Base-by-base conservation (phyloP, 2,329 filamentous ascomycete genomes). In the Emericellopsis atlantica region DNA sequence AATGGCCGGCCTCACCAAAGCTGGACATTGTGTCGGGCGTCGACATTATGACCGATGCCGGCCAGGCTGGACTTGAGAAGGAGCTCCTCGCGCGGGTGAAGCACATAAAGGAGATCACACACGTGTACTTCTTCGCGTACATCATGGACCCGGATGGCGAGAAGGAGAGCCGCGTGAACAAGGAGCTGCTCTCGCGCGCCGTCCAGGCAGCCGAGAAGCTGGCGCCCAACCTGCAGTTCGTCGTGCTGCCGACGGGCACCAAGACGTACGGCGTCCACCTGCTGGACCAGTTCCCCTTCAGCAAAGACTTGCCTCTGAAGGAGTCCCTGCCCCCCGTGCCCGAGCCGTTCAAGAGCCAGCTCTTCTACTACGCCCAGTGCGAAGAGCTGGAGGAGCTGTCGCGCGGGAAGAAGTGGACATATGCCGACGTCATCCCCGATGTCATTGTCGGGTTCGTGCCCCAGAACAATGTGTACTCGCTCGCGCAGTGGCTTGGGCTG, bases 331-430 rank as follows among this genome's bases (percentile, higher is more conserved):
- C 59, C 1, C 58, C 61, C n/a, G 58, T 68, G 29, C 59, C 62
- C 2, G 57, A 61, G 40, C 62, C 62, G 1, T 59, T 58, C 39
- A 60, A 59, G 2, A 59, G 59, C 10, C 55, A 65, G 43, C 61
- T 68, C 44, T 68, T 68, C 52, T 68, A 69, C 51, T 68, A 68
- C 47, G 54, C 49, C n/a, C 63, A 68, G 49, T 56, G 59, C 16
- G 65, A 67, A 45, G 49, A 62, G 39, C 49, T 68, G 16, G 51
- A 53, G 22, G 43, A 53, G 29, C 48, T 60, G 36, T 50, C 55
- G 10, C 47, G 55, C 40, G 60, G 58, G 2, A 65, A 67, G 49
- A 21, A 44, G 0, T 68, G 65, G 65, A 59, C 54, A 11, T 68
- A 61, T 57, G 61, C 57, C 45, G 63, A 67, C 43, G 55, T 67